Percentiles rank a stretch among this genome's conserved stretches.
Conservation (phyloP, 2,329 filamentous ascomycete species). For the Xylaria digitata region DNA sequence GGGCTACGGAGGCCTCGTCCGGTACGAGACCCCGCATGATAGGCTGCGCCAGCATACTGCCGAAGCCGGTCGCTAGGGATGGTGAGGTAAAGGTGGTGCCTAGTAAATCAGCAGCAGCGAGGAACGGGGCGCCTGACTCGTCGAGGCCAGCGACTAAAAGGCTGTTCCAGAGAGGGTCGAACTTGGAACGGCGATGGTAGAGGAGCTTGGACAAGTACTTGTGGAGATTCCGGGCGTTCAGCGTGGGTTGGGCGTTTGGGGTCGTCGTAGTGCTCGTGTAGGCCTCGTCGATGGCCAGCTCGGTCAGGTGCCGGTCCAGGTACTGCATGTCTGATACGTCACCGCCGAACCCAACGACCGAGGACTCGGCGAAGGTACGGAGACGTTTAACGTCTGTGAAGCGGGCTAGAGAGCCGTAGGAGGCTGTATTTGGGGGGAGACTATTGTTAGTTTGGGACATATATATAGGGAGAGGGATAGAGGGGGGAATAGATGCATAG, state of each 20-base stretch:
- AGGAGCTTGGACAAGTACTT: slow-evolving; percentile 96
- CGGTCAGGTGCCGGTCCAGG: slow-evolving; percentile 88
- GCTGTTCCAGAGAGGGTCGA: slow-evolving; percentile 98
- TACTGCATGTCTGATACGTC: slow-evolving; percentile 99
- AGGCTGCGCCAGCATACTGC: slow-evolving; percentile 90
- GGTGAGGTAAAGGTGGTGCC: slow-evolving; percentile 92
- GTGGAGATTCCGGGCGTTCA: slow-evolving; percentile 94
- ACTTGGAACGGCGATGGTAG: slow-evolving; percentile 93
- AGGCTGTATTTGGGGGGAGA: slow-evolving; percentile 67
- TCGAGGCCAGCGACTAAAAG: slow-evolving; percentile 91
- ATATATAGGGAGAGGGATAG: slow-evolving; percentile 6
- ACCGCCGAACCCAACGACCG: slow-evolving; percentile 92
- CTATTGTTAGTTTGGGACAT: slow-evolving; percentile 27
- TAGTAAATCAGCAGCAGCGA: slow-evolving; percentile 90
- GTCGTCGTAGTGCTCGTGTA: slow-evolving; percentile 62
- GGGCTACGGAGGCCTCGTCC: slow-evolving; percentile 80
- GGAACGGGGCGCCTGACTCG: slow-evolving; percentile 82
- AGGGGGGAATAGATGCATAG: slow-evolving; percentile 6
- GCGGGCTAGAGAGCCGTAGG: slow-evolving; percentile 95
- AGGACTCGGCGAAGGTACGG: slow-evolving; percentile 83
- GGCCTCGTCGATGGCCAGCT: slow-evolving; percentile 88
- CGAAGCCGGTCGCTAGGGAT: slow-evolving; percentile 92
- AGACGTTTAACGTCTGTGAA: slow-evolving; percentile 98
- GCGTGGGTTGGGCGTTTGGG: slow-evolving; percentile 55
- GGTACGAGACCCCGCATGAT: slow-evolving; percentile 86